Conservation (phyloP, 192 early-diverging fungal genomes). For the Paraglomus brasilianum region DNA sequence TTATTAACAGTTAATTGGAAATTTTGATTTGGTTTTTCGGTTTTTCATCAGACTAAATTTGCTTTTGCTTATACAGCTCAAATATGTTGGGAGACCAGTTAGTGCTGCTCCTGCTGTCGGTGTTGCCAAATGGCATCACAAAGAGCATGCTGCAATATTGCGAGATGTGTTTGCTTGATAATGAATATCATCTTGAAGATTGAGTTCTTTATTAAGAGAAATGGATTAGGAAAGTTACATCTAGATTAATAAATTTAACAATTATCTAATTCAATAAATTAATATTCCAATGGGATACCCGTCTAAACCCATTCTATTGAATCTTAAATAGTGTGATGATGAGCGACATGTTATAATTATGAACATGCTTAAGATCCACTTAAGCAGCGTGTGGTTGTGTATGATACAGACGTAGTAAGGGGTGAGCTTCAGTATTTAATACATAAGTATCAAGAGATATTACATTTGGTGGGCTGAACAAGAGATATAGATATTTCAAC, state of each 20-base stretch:
- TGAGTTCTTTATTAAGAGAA: too few species aligned
- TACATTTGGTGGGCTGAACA: constrained; percentile 65
- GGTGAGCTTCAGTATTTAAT: constrained; percentile 95
- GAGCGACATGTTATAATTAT: too few species aligned
- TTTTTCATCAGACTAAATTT: not conserved
- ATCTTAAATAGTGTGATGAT: too few species aligned
- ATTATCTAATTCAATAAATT: too few species aligned
- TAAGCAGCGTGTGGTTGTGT: too few species aligned
- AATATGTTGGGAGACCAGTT: constrained; percentile 72
- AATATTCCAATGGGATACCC: too few species aligned
- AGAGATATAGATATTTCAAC: constrained; percentile 91
- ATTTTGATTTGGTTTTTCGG: not conserved
- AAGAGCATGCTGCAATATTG: constrained; percentile 63
- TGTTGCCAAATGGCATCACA: constrained; percentile 64
- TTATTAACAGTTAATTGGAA: not conserved
- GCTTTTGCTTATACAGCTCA: constrained; percentile 36
- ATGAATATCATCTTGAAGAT: too few species aligned
- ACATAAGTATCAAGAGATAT: constrained; percentile 81
- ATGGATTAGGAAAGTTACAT: too few species aligned
- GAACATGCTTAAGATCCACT: too few species aligned
- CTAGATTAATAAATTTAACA: too few species aligned
- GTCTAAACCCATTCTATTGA: too few species aligned
- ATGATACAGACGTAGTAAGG: constrained; percentile 44
- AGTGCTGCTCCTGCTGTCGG: constrained; percentile 82
- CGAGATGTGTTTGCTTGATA: constrained; percentile 46